Evolutionary conservation across 2,329 filamentous ascomycete species (phyloP).

Genomic region (Metarhizium robertsii): DNA sequence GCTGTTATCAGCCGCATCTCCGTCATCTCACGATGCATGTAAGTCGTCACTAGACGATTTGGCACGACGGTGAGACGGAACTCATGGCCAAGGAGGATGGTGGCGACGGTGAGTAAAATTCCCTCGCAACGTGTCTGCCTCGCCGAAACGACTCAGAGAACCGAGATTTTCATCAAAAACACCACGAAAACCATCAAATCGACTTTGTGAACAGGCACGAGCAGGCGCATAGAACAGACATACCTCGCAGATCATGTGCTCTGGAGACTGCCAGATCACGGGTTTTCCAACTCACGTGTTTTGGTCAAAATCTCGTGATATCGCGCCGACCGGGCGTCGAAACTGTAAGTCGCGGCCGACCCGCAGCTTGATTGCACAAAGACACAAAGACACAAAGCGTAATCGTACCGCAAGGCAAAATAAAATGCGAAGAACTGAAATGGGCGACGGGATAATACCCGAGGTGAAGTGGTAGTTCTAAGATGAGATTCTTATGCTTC

Average conservation of each 20-base stretch:
- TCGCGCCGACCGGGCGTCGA: conserved; percentile 23
- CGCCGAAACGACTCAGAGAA: conserved; percentile 2
- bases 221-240: conserved; percentile 21
- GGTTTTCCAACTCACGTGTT: conserved; percentile 35
- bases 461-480: neutral
- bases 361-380: conserved; percentile 7
- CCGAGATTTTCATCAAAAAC: conserved; percentile 1
- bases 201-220: conserved; percentile 9
- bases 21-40: neutral
- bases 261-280: conserved; percentile 30
- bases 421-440: conserved; percentile 6
- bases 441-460: neutral
- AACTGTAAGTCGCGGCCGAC: conserved; percentile 19
- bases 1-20: neutral
- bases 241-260: conserved; percentile 38
- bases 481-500: conserved; percentile 19
- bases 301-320: conserved; percentile 38
- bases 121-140: neutral
- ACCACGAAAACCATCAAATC: conserved; percentile 7
- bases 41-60: conserved; percentile 4
- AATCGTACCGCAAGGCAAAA: conserved; percentile 4
- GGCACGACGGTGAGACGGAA: neutral
- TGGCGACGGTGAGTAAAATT: neutral
- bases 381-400: neutral
- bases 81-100: neutral